phyloP scores from a whole-genome alignment of 2,329 filamentous ascomycete species.

The Penicillium glabrum region DNA sequence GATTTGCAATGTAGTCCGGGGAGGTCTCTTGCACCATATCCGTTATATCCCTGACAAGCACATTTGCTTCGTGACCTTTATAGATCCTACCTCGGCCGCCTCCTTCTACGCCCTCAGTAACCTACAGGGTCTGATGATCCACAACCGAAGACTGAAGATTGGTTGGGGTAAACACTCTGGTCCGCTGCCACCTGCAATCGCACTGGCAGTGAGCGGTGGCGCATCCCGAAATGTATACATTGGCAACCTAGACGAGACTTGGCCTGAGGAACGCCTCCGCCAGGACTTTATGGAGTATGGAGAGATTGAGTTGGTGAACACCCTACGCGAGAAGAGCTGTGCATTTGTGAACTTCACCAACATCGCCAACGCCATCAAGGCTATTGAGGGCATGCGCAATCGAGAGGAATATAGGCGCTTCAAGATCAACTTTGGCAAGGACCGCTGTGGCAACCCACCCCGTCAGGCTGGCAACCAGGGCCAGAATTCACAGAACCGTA shows the following conservation, averaged over 20 bases:
- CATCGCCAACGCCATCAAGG: conserved; percentile 99
- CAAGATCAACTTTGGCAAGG: conserved; percentile 99
- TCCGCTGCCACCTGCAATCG: conserved; percentile 91
- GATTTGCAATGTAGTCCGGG: conserved; percentile 98
- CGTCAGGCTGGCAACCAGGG: conserved; percentile 67
- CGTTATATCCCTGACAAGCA: conserved; percentile 99
- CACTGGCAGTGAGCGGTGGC: conserved; percentile 90
- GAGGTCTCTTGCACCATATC: conserved; percentile 93
- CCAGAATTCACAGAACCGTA: conserved; percentile 64
- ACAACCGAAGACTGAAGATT: conserved; percentile 96
- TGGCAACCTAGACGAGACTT: conserved; percentile 94
- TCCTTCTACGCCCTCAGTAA: conserved; percentile 98
- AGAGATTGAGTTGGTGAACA: conserved; percentile 97
- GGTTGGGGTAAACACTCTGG: conserved; percentile 99
- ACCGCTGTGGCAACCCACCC: conserved; percentile 93
- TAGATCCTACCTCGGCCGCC: conserved; percentile 94
- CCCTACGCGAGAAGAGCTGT: conserved; percentile 96
- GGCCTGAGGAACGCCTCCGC: conserved; percentile 91
- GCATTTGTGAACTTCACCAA: conserved; percentile 99
- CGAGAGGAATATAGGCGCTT: conserved; percentile 97
- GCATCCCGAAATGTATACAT: conserved; percentile 99
- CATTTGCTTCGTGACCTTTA: conserved; percentile 99
- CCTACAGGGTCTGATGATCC: conserved; percentile 97
- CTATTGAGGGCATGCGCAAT: conserved; percentile 91
- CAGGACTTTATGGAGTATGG: conserved; percentile 98